Evolutionary conservation across 208 protist genomes (phyloP).

Genomic region (Crithidia acanthocephali): DNA sequence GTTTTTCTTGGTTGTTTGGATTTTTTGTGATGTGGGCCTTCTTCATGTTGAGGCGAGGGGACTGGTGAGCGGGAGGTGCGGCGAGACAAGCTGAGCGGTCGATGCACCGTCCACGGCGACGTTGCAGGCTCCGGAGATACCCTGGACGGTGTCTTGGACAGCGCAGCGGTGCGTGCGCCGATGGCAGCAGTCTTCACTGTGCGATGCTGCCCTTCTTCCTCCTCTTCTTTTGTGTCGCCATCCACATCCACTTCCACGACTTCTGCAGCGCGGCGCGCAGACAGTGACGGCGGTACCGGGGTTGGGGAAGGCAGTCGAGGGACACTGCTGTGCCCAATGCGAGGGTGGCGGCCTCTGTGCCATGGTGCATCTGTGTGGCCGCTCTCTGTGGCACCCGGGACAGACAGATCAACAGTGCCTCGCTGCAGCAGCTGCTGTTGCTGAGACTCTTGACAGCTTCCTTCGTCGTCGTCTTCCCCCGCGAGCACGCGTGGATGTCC

Average conservation of each 20-base stretch:
- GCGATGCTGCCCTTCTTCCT: background rate
- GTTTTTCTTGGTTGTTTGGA: background rate
- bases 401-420: background rate
- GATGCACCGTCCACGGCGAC: conserved; percentile 24
- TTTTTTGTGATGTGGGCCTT: background rate
- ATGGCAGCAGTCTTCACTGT: background rate
- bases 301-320: conserved; percentile 16
- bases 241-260: conserved; percentile 6
- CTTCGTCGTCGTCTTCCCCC: background rate
- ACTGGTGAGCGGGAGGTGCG: conserved; percentile 19
- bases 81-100: conserved; percentile 30
- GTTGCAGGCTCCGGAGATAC: background rate
- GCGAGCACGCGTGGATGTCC: background rate
- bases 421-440: background rate
- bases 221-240: background rate
- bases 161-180: background rate
- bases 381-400: background rate
- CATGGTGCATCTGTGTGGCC: background rate
- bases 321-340: conserved; percentile 1
- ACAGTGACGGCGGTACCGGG: background rate
- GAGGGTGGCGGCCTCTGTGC: background rate
- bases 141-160: background rate
- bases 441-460: background rate
- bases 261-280: background rate
- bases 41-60: background rate